phyloP scores from a whole-genome alignment of 2,329 filamentous ascomycete species.

The Emmonsia crescens region DNA sequence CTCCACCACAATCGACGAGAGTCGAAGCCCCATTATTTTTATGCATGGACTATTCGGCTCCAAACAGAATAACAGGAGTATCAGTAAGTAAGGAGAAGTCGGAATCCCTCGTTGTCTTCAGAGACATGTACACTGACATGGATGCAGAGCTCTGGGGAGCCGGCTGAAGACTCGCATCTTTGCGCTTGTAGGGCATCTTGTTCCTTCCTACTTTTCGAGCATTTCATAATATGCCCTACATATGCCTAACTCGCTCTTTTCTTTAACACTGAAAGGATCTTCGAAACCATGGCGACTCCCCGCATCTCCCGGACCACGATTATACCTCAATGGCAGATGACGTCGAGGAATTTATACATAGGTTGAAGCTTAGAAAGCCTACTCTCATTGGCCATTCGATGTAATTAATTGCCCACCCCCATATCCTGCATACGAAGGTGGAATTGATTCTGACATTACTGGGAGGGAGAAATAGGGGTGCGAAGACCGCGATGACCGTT shows the following conservation, averaged over 20 bases:
- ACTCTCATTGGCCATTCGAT: conserved; percentile 85
- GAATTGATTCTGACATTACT: not conserved
- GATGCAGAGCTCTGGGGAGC: conserved; percentile 57
- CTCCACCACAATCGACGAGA: not conserved
- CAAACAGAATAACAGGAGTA: conserved; percentile 77
- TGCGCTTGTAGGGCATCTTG: conserved; percentile 52
- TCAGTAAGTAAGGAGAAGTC: conserved; percentile 63
- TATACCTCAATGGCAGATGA: conserved; percentile 71
- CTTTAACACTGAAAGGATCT: conserved; percentile 50
- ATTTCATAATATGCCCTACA: not conserved
- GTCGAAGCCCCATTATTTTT: conserved; percentile 61
- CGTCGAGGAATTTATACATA: conserved; percentile 61
- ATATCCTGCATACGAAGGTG: not conserved
- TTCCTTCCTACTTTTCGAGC: conserved; percentile 7
- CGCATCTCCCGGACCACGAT: conserved; percentile 60
- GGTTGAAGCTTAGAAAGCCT: conserved; percentile 50
- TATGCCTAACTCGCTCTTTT: not conserved
- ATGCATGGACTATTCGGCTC: conserved; percentile 88
- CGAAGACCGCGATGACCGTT: conserved; percentile 77
- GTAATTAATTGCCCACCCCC: conserved; percentile 36
- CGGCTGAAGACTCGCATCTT: conserved; percentile 68
- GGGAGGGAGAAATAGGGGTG: conserved; percentile 50
- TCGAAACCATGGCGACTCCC: conserved; percentile 83
- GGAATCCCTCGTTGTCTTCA: not conserved
- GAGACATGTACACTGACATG: not conserved